A percentile compares a stretch with the other conserved stretches of the same genome.
phyloP scores from a whole-genome alignment of 768 basidiomycete species.

The Hirschioporus abietinus region DNA sequence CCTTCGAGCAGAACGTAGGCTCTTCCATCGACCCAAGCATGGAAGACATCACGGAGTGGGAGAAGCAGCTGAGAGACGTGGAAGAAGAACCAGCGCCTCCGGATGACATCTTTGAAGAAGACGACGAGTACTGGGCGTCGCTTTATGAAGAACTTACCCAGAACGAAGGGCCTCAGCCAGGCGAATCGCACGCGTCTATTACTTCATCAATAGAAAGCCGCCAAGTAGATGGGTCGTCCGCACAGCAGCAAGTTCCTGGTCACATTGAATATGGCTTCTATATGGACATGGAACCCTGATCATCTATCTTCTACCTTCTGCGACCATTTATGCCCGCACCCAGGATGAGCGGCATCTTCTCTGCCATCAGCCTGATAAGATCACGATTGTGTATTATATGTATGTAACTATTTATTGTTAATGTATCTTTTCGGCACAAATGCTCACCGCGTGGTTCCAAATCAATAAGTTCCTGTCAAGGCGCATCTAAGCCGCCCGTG shows the following conservation, averaged over 20 bases:
- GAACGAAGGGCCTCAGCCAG: background rate
- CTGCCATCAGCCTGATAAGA: background rate
- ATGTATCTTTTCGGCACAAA: background rate
- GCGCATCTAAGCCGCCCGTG: background rate
- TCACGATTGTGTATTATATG: background rate
- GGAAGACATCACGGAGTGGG: slow-evolving; percentile 61
- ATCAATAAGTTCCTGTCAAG: background rate
- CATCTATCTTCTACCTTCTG: background rate
- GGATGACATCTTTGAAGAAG: background rate
- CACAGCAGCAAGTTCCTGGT: background rate
- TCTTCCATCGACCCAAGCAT: slow-evolving; percentile 73
- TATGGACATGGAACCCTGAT: background rate
- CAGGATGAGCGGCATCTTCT: background rate
- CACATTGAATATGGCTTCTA: background rate
- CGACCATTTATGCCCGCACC: background rate
- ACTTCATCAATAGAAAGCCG: too few species aligned
- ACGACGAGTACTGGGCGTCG: background rate
- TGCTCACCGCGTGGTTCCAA: background rate
- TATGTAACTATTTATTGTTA: background rate
- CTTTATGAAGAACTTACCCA: slow-evolving; percentile 1
- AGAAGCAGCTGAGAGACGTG: slow-evolving; percentile 43
- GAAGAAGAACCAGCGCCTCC: slow-evolving; percentile 16
- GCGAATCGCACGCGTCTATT: too few species aligned
- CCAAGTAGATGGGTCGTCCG: background rate
- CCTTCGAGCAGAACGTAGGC: slow-evolving; percentile 64